A percentile compares a stretch with the other conserved stretches of the same genome.
These are phyloP conservation scores for Dipodascus albidus DNA, from an alignment of 805 yeast species.

Conservation along the genomic window DNA sequence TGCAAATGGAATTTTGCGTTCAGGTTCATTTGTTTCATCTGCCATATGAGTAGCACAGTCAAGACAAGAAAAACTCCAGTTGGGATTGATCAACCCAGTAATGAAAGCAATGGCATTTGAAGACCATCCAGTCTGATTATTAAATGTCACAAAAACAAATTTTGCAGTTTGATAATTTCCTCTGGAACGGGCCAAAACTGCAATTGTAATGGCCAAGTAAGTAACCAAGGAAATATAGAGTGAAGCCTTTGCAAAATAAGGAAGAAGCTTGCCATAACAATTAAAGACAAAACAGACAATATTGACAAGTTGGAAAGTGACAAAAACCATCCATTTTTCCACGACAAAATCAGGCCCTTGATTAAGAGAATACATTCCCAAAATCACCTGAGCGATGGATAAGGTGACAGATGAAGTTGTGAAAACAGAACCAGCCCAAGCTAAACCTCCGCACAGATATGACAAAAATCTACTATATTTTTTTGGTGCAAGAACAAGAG, in stretches of 20 bases:
- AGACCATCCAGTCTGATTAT: slow-evolving; percentile 51
- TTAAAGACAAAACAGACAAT: slow-evolving; percentile 12
- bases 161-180: slow-evolving; percentile 40
- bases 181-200: slow-evolving; percentile 39
- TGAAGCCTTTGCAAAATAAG: slow-evolving; percentile 37
- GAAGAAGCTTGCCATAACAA: slow-evolving; percentile 28
- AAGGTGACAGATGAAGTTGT: slow-evolving; percentile 50
- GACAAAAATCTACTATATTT: slow-evolving; percentile 38
- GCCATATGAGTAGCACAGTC: slow-evolving; percentile 67
- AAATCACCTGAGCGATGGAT: slow-evolving; percentile 39
- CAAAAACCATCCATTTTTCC: slow-evolving; percentile 18
- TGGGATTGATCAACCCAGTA: slow-evolving; percentile 58
- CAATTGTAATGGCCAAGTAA: slow-evolving; percentile 41
- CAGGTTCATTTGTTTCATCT: slow-evolving; percentile 51
- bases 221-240: slow-evolving; percentile 42
- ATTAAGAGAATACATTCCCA: slow-evolving; percentile 38
- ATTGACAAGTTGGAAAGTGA: slow-evolving; percentile 18
- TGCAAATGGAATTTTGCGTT: slow-evolving; percentile 47
- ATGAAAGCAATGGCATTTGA: slow-evolving; percentile 49
- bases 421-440: slow-evolving; percentile 53
- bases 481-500: slow-evolving; percentile 26
- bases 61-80: slow-evolving; percentile 58
- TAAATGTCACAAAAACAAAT: slow-evolving; percentile 43
- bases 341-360: slow-evolving; percentile 28
- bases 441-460: slow-evolving; percentile 47